These are phyloP conservation scores for Boletus subparvulus DNA, from an alignment of 768 basidiomycete genomes.

Conservation along the genomic window DNA sequence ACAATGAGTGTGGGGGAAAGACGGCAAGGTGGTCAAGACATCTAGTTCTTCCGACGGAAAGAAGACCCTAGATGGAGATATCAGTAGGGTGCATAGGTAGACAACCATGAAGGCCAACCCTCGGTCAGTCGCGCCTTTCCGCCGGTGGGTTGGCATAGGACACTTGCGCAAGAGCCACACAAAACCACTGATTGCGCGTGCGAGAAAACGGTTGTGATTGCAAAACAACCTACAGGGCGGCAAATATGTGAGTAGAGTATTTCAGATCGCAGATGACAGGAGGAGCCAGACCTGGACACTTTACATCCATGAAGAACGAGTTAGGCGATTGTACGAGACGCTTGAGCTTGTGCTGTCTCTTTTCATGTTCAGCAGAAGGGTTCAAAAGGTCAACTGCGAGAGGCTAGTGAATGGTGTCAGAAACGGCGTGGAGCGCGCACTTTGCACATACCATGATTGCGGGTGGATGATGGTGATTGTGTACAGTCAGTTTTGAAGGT, in stretches of 20 bases:
- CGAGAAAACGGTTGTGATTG: slow-evolving; percentile 97
- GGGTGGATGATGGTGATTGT: slow-evolving; percentile 25
- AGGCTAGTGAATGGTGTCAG: slow-evolving; percentile 53
- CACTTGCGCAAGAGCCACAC: slow-evolving; percentile 88
- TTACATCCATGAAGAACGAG: slow-evolving; percentile 99
- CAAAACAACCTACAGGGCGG: slow-evolving; percentile 75
- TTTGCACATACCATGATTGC: slow-evolving; percentile 20
- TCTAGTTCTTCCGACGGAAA: slow-evolving; percentile 93
- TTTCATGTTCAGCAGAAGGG: slow-evolving; percentile 85
- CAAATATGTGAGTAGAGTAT: neutral
- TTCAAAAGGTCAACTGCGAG: slow-evolving; percentile 98
- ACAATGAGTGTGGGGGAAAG: neutral
- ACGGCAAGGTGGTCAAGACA: neutral
- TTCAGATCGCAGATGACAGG: neutral
- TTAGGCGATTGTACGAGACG: slow-evolving; percentile 97
- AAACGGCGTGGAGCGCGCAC: neutral
- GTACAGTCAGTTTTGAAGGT: slow-evolving; percentile 18
- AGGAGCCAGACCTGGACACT: slow-evolving; percentile 82
- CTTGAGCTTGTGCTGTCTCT: slow-evolving; percentile 97
- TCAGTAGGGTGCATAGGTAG: slow-evolving; percentile 3
- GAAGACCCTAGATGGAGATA: slow-evolving; percentile 72
- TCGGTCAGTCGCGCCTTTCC: slow-evolving; percentile 98
- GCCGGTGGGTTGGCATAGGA: slow-evolving; percentile 97
- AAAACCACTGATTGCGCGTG: slow-evolving; percentile 98
- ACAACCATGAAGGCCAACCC: slow-evolving; percentile 50